Evolutionary conservation across 2,329 filamentous ascomycete species (phyloP).

Genomic region (Esteya vermicola): DNA sequence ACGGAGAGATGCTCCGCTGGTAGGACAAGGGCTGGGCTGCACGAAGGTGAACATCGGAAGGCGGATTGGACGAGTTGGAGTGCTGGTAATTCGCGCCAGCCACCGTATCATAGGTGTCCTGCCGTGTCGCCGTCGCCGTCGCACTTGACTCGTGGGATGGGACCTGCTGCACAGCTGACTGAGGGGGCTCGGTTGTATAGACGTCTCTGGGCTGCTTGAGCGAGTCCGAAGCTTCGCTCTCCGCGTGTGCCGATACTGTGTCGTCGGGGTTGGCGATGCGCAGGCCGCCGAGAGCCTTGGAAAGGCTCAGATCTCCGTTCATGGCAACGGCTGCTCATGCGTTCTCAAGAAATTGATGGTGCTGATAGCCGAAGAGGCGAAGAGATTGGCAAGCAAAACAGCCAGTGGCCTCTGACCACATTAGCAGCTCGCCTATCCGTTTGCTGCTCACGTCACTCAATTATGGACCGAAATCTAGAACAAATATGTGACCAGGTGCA

Average conservation of each 20-base stretch:
- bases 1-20: not conserved
- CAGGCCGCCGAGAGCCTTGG: slow-evolving; percentile 81
- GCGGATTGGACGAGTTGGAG: slow-evolving; percentile 1
- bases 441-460: not conserved
- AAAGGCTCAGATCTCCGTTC: slow-evolving; percentile 87
- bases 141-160: slow-evolving; percentile 8
- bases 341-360: not conserved
- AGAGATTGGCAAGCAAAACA: not conserved
- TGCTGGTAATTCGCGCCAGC: slow-evolving; percentile 4
- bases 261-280: slow-evolving; percentile 95
- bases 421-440: not conserved
- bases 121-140: slow-evolving; percentile 5
- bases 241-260: no score
- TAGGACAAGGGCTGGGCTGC: no score
- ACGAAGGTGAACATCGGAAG: slow-evolving; percentile 5
- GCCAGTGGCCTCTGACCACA: slow-evolving; percentile 2
- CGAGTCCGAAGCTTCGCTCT: no score
- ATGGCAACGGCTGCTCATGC: slow-evolving; percentile 29
- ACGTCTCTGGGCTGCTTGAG: not conserved
- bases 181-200: not conserved
- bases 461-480: not conserved
- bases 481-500: not conserved
- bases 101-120: slow-evolving; percentile 9
- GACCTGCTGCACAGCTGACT: slow-evolving; percentile 1
- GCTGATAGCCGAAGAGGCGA: not conserved